Percentiles rank a stretch among this genome's conserved stretches.
Evolutionary conservation across 2,329 filamentous ascomycete species (phyloP).

Genomic region (Botryosphaeria dothidea): DNA sequence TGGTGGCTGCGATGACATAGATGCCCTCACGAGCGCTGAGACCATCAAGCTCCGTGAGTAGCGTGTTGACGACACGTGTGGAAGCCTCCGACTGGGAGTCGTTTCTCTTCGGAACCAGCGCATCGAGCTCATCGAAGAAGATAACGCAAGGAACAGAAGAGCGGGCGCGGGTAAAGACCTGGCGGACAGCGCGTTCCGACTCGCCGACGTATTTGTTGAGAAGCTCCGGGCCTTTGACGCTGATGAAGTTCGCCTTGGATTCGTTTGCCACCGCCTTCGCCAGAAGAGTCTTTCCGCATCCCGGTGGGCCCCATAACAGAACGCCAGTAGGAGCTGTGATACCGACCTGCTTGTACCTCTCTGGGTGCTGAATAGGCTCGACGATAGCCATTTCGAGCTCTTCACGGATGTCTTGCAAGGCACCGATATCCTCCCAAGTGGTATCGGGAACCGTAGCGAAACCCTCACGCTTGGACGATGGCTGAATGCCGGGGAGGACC

Average conservation of each 20-base stretch:
- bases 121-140: slow-evolving; percentile 98
- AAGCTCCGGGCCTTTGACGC: slow-evolving; percentile 92
- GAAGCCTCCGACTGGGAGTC: slow-evolving; percentile 76
- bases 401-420: slow-evolving; percentile 74
- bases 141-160: slow-evolving; percentile 89
- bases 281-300: slow-evolving; percentile 93
- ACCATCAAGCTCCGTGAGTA: slow-evolving; percentile 92
- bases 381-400: slow-evolving; percentile 86
- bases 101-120: slow-evolving; percentile 81
- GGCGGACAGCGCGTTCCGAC: slow-evolving; percentile 87
- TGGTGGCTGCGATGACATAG: slow-evolving; percentile 93
- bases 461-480: slow-evolving; percentile 86
- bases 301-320: slow-evolving; percentile 92
- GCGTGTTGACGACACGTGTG: slow-evolving; percentile 87
- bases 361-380: slow-evolving; percentile 80
- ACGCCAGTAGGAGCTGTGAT: slow-evolving; percentile 83
- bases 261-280: slow-evolving; percentile 96
- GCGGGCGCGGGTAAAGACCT: slow-evolving; percentile 86
- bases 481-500: slow-evolving; percentile 73
- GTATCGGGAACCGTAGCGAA: slow-evolving; percentile 93
- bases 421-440: slow-evolving; percentile 90
- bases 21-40: slow-evolving; percentile 78
- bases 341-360: slow-evolving; percentile 73
- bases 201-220: slow-evolving; percentile 96
- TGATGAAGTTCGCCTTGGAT: slow-evolving; percentile 96